Evolutionary conservation across 257 asterid genomes (phyloP), one percentile per base, ranked within the genome.

Genomic region (Salvia hispanica): DNA sequence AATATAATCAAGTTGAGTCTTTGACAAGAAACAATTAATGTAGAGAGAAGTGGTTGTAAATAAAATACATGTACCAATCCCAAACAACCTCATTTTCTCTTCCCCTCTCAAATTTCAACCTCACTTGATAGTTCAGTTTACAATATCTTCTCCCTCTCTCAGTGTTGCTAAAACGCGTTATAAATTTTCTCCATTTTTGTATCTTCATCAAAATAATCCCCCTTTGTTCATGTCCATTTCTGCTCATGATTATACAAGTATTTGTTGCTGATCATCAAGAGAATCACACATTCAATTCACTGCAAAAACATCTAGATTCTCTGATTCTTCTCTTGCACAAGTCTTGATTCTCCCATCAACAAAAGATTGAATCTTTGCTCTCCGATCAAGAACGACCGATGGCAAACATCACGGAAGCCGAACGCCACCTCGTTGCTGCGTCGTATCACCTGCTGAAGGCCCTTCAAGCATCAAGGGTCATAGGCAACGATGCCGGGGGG

Each of bases 371-470:
- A 51, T 28, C n/a, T 25, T 44, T 44, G 62, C 2, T 44, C 7
- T 28, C 56, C 7, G 7, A 12, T 12, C 40, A 61, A 51, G 14
- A 61, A 53, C 33, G 36, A 64, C 16, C 63, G 3, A 69, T 10
- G 62, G 72, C 67, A 2, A 44, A 58, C 37, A 55, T 47, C 46
- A 44, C 13, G 14, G 88, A 85, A 3, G 73, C 72, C 0, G 85
- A 85, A 53, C 80, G 68, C 25, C 90, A 85, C 28, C 53, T 85
- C 47, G 75, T 82, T 58, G 84, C 84, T 9, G 95, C 90, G 21
- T 84, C 84, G 40, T 71, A 80, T 58, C 95, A 88, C 78, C 76
- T 84, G 69, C 69, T 83, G 58, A 85, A 78, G 81, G 87, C 83
- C 45, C 78, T 88, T 11, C 78, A 72, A 42, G 76, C 67, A 9